Evolutionary conservation across 2,329 filamentous ascomycete species (phyloP).

Genomic region (Trichoderma afroharzianum): DNA sequence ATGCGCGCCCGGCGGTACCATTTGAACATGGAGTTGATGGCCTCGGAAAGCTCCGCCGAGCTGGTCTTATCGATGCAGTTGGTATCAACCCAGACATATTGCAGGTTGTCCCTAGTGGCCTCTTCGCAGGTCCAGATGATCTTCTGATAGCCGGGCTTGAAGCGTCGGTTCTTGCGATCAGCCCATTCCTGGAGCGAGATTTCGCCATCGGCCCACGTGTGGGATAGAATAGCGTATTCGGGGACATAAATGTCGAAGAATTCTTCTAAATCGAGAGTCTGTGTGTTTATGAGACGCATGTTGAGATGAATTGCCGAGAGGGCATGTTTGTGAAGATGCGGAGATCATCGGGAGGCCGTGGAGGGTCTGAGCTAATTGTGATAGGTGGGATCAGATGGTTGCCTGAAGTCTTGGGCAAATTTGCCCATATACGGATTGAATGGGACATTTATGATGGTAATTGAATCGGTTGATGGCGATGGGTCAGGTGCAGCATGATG

Average conservation of each 20-base stretch:
- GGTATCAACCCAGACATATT: neutral
- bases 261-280: conserved; percentile 1
- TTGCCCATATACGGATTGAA: neutral
- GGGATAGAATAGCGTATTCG: neutral
- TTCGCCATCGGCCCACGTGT: neutral
- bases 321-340: neutral
- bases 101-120: neutral
- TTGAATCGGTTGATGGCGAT: neutral
- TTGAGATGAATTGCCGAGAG: neutral
- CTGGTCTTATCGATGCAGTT: conserved; percentile 14
- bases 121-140: neutral
- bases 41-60: conserved; percentile 20
- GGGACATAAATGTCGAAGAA: neutral
- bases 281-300: conserved; percentile 6
- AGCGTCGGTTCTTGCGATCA: neutral
- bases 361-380: neutral
- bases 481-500: neutral
- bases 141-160: neutral
- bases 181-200: neutral
- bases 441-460: neutral
- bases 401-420: neutral
- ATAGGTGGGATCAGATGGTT: neutral
- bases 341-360: neutral
- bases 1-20: neutral
- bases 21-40: conserved; percentile 22